phyloP scores from a whole-genome alignment of 1,139 yeast species.

The Taphrina deformans region DNA sequence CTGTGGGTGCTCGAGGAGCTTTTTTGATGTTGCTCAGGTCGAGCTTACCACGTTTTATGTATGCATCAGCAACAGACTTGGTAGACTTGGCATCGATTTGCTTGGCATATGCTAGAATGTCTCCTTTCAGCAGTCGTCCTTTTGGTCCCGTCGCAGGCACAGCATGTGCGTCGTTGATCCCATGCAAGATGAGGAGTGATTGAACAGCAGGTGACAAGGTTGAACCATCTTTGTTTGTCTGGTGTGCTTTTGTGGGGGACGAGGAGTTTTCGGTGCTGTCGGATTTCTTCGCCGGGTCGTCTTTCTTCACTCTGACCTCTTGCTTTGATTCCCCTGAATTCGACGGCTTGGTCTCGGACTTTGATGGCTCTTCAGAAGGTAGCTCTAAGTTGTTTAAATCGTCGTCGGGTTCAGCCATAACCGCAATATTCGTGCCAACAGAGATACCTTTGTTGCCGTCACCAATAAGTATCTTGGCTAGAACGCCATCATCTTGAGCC shows the following conservation, averaged over 20 bases:
- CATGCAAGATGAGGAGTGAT: constrained; percentile 59
- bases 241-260: neutral
- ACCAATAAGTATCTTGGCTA: constrained; percentile 68
- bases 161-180: constrained; percentile 69
- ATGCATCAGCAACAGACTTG: constrained; percentile 55
- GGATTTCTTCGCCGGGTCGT: neutral
- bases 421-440: constrained; percentile 90
- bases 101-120: constrained; percentile 81
- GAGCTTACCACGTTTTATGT: constrained; percentile 62
- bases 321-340: neutral
- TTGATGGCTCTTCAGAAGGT: constrained; percentile 49
- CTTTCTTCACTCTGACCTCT: neutral
- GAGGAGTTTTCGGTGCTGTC: neutral
- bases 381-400: constrained; percentile 64
- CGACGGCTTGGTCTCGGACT: constrained; percentile 34
- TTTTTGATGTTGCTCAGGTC: constrained; percentile 73
- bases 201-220: constrained; percentile 79
- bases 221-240: constrained; percentile 23
- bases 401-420: constrained; percentile 82
- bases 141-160: constrained; percentile 86
- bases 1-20: constrained; percentile 43
- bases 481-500: constrained; percentile 92
- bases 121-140: constrained; percentile 87
- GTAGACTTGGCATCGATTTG: constrained; percentile 60
- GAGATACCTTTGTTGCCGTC: constrained; percentile 77